A percentile compares a stretch with the other conserved stretches of the same genome.
phyloP scores from a whole-genome alignment of 306 rosid genomes.

The Cotoneaster glaucophyllus region DNA sequence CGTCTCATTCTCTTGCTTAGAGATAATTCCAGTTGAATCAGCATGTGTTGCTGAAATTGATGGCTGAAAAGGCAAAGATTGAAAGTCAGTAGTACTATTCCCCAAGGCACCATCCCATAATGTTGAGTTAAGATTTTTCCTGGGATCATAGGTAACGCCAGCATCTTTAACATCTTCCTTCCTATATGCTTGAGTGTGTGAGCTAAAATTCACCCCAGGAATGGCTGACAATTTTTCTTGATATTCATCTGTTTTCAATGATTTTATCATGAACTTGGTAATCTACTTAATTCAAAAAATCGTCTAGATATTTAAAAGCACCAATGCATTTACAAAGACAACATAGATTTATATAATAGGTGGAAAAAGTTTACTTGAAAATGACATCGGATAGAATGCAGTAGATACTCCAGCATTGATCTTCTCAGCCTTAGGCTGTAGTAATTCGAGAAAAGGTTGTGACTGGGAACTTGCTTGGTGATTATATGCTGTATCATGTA shows the following conservation, averaged over 20 bases:
- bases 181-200: conserved; percentile 35
- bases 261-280: conserved; percentile 10
- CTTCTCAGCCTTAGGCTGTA: conserved; percentile 38
- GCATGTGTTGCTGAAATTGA: conserved; percentile 34
- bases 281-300: background rate
- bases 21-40: conserved; percentile 22
- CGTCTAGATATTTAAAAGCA: conserved; percentile 1
- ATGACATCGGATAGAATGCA: conserved; percentile 26
- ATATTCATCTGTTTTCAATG: conserved; percentile 34
- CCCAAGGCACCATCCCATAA: conserved; percentile 39
- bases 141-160: conserved; percentile 31
- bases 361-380: conserved; percentile 37
- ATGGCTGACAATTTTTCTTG: conserved; percentile 37
- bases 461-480: conserved; percentile 42
- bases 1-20: conserved; percentile 41
- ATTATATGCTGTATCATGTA: conserved; percentile 44
- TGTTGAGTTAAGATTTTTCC: conserved; percentile 26
- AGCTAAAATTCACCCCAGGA: conserved; percentile 34
- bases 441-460: conserved; percentile 37
- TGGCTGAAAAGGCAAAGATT: conserved; percentile 39
- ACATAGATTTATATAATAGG: background rate
- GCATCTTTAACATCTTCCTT: conserved; percentile 25
- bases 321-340: background rate
- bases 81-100: conserved; percentile 29
- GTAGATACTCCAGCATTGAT: conserved; percentile 30